Percentiles rank a stretch among this genome's conserved stretches.
Evolutionary conservation across 257 asterid species (phyloP).

Genomic region (Solanum chilense): DNA sequence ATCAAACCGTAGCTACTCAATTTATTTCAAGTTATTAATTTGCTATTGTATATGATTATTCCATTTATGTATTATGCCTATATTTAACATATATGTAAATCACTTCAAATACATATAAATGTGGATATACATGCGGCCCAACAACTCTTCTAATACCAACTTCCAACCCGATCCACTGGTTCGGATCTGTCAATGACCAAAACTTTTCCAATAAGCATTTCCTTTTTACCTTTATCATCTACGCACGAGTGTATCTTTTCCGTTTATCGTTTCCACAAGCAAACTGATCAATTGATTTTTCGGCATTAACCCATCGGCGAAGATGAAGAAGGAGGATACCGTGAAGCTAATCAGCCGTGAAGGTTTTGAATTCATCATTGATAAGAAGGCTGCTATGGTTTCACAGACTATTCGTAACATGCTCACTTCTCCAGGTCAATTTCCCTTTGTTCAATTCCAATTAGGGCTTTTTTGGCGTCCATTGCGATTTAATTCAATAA

Average conservation of each 20-base stretch:
- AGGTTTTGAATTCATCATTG: constrained; percentile 85
- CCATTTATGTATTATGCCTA: too few relatives aligned
- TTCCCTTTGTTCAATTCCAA: neutral
- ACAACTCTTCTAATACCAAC: neutral
- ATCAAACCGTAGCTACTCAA: too few relatives aligned
- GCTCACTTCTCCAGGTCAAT: constrained; percentile 97
- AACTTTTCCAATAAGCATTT: neutral
- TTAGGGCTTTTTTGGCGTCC: neutral
- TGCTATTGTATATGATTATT: too few relatives aligned
- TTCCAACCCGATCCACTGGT: neutral
- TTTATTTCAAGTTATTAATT: too few relatives aligned
- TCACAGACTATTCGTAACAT: constrained; percentile 97
- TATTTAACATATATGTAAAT: too few relatives aligned
- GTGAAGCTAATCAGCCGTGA: constrained; percentile 94
- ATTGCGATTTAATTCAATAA: neutral
- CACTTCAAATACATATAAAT: too few relatives aligned
- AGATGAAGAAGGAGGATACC: constrained; percentile 67
- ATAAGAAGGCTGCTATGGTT: constrained; percentile 93
- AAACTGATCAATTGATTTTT: neutral
- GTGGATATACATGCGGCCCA: neutral
- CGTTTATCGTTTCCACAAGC: neutral
- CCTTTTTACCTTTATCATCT: neutral
- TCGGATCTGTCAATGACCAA: neutral
- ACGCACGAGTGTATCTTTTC: neutral
- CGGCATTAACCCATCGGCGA: neutral